Base-by-base conservation (phyloP, 2,329 filamentous ascomycete species). In the Trichoderma pleuroti region DNA sequence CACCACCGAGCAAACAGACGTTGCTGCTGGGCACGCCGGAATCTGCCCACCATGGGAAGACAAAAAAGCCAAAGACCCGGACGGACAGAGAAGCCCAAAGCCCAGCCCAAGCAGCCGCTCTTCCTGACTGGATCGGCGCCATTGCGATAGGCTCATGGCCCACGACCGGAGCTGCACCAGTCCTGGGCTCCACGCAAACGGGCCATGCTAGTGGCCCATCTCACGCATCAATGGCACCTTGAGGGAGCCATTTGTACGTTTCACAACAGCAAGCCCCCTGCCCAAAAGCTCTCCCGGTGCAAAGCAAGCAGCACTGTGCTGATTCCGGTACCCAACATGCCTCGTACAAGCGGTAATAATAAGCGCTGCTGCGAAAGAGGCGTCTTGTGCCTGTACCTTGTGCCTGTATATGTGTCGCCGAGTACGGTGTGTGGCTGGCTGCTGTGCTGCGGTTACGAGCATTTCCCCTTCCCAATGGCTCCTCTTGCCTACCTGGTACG, bases 231-330 rank as follows among this genome's bases (percentile, higher is more conserved):
- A 67, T 59, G 54, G 64, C 52, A 59, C 64, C 64, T 67, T 59
- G 64, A 32, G 64, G 54, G 64, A 67, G 64, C 64, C 63, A 59
- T 59, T 59, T 67, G 64, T 67, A 32, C 26, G 64, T 67, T 67
- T 59, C 64, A 67, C 64, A 59, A 16, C 64, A 67, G 52, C 64
- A 67, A 59, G 26, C 34, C 64, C 64, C 64, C 49, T 67, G 26
- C 39, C 65, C 56, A 64, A 52, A 52, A 34, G 39, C 39, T 49
- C 39, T 49, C 0, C 0, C 42, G 42, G 42, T 49, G 2, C 42
- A 6, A 49, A 49, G 42, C n/a, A 21, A 12, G 18, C 42, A 49
- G 42, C 42, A 49, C 42, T 49, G 42, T 49, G 42, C 42, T 49
- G 42, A 49, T 49, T 46, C 42, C n/a, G 42, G 42, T 49, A 49